Evolutionary conservation across 2,329 filamentous ascomycete species (phyloP), one percentile per base, ranked within the genome.

Genomic region (Macrophomina tecta): DNA sequence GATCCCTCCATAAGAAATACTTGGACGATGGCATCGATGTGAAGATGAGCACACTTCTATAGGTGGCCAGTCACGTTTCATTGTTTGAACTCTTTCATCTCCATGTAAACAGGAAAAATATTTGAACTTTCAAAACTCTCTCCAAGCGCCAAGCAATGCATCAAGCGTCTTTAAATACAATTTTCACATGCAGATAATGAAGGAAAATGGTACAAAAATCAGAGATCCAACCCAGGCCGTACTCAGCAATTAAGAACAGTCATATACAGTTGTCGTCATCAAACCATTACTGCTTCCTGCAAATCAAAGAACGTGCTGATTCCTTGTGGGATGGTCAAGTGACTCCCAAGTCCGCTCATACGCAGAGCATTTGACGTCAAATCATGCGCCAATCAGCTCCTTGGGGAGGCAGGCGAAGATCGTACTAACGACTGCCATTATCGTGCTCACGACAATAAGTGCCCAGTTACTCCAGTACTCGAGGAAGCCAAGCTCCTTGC

Each of bases 361-460:
- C 23, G 23, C 23, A 23, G 23, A 23, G 23, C 23, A 23, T 23
- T 23, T 1, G 23, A 23, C 23, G 23, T 45, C 11, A 12, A n/a
- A 23, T n/a, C 16, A 49, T 5, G 58, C 32, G 14, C 18, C 45
- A n/a, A 94, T 86, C 70, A 90, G 81, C 69, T 89, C 87, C 81
- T 91, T 93, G 3, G 94, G 94, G 74, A 97, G 78, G 78, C 95
- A 95, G 4, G 93, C 93, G 87, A 92, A 97, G 2, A 92, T 85
- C 0, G 94, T 98, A 53, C 93, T 93, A 4, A 94, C 77, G 18
- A 89, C 72, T 12, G 92, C 94, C 75, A 97, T 79, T 23, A 89
- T 74, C 0, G 86, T 83, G 66, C 91, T 95, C 12, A 91, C 73
- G 5, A 87, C 76, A 74, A 97, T 89, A 71, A 97, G 79, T 16